A percentile compares a stretch with the other conserved stretches of the same genome.
These are phyloP conservation scores for Rauvolfia tetraphylla DNA, from an alignment of 257 asterid species.

Conservation along the genomic window DNA sequence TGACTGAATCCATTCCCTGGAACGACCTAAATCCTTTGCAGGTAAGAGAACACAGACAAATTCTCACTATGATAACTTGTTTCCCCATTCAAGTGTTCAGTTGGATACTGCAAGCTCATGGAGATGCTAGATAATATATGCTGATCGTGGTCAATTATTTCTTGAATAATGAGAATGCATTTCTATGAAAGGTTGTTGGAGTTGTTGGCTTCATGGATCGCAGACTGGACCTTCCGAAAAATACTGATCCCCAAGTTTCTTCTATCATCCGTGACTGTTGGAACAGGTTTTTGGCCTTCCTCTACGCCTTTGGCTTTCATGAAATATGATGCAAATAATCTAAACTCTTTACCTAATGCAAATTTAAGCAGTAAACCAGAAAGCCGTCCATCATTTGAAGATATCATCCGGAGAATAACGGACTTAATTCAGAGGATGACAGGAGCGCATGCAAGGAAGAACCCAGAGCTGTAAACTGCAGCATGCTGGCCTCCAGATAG, in stretches of 20 bases:
- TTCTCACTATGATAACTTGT: background rate
- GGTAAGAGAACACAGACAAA: conserved; percentile 28
- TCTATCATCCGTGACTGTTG: conserved; percentile 66
- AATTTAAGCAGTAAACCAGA: conserved; percentile 43
- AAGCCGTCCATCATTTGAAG: conserved; percentile 68
- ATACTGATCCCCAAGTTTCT: conserved; percentile 50
- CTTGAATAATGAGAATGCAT: background rate
- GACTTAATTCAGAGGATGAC: conserved; percentile 33
- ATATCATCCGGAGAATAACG: conserved; percentile 40
- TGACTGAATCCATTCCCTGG: conserved; percentile 71
- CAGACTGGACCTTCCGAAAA: conserved; percentile 51
- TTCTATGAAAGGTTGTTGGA: conserved; percentile 52
- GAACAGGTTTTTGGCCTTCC: conserved; percentile 44
- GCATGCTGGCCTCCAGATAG: background rate
- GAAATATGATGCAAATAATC: background rate
- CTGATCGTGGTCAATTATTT: background rate
- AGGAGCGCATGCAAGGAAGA: conserved; percentile 21
- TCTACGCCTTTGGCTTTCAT: background rate
- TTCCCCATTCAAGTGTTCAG: background rate
- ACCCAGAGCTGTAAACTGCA: conserved; percentile 4
- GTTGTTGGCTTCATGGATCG: conserved; percentile 73
- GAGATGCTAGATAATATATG: background rate
- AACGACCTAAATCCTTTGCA: conserved; percentile 50
- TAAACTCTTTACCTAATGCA: background rate
- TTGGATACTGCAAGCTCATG: background rate